Conservation (phyloP, 2,329 filamentous ascomycete species). For the Hypoxylon sp. region DNA sequence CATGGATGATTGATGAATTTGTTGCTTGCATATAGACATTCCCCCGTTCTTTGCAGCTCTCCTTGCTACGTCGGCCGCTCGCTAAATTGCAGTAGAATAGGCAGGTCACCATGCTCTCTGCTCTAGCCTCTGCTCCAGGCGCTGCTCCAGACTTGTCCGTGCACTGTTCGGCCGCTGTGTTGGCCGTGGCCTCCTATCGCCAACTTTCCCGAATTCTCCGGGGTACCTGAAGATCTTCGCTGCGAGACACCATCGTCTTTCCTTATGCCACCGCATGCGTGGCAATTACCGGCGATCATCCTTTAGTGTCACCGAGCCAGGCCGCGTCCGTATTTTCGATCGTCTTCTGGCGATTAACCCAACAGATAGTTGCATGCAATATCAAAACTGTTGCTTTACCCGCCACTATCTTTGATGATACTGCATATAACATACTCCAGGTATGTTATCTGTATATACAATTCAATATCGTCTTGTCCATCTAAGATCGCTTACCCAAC, state of each 20-base stretch:
- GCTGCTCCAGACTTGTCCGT: too few relatives aligned
- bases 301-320: slow-evolving; percentile 26
- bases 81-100: slow-evolving; percentile 29
- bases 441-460: slow-evolving; percentile 28
- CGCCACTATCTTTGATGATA: slow-evolving; percentile 23
- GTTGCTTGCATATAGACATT: slow-evolving; percentile 26
- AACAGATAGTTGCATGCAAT: slow-evolving; percentile 27
- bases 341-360: slow-evolving; percentile 13
- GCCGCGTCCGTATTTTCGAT: slow-evolving; percentile 29
- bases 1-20: slow-evolving; percentile 25
- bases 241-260: slow-evolving; percentile 36
- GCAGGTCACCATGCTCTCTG: slow-evolving; percentile 33
- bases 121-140: slow-evolving; percentile 29
- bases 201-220: slow-evolving; percentile 39
- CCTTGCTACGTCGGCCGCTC: slow-evolving; percentile 20
- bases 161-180: slow-evolving; percentile 10
- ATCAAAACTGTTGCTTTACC: slow-evolving; percentile 25
- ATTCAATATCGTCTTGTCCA: slow-evolving; percentile 36
- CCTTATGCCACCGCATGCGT: slow-evolving; percentile 18
- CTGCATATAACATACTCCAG: slow-evolving; percentile 9
- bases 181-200: slow-evolving; percentile 29
- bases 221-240: slow-evolving; percentile 45
- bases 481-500: slow-evolving; percentile 37
- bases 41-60: slow-evolving; percentile 22
- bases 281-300: slow-evolving; percentile 38